These are phyloP conservation scores for Taiozyma sp. DNA, from an alignment of 1,139 yeast species.

Conservation along the genomic window DNA sequence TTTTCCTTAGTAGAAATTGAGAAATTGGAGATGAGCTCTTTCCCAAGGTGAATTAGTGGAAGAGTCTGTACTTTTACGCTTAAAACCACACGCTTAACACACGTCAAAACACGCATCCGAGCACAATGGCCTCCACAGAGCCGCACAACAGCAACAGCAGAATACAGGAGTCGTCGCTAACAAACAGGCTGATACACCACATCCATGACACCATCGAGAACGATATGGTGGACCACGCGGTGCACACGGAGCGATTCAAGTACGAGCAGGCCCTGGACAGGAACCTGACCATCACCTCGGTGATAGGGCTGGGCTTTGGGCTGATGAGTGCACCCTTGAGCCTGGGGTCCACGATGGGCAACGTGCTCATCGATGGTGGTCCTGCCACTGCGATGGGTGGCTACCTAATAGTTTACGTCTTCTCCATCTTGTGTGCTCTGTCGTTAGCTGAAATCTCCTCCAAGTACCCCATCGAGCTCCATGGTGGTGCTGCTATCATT, in stretches of 20 bases:
- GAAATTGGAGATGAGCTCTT: not conserved
- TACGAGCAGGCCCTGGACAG: constrained; percentile 66
- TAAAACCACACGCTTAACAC: no score
- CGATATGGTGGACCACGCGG: constrained; percentile 39
- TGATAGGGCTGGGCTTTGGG: constrained; percentile 70
- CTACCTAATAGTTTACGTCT: constrained; percentile 57
- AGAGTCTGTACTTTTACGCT: no score
- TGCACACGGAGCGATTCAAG: constrained; percentile 61
- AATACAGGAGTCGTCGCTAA: constrained; percentile 5
- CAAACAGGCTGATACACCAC: constrained; percentile 17
- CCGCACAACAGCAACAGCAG: not conserved
- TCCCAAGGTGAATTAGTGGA: not conserved
- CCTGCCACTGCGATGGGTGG: constrained; percentile 69
- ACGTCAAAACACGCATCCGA: not conserved
- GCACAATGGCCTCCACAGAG: constrained; percentile 1
- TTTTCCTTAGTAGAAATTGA: not conserved
- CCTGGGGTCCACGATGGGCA: constrained; percentile 62
- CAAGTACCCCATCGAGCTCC: constrained; percentile 70
- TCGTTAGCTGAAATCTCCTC: constrained; percentile 69
- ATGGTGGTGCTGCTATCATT: constrained; percentile 68
- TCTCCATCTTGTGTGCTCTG: constrained; percentile 56
- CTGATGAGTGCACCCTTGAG: constrained; percentile 79
- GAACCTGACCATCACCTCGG: constrained; percentile 58
- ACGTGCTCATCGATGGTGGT: constrained; percentile 67
- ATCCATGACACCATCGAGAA: constrained; percentile 22